Evolutionary conservation across 2,329 filamentous ascomycete species (phyloP), one percentile per base, ranked within the genome.

Genomic region (Colletotrichum musae): DNA sequence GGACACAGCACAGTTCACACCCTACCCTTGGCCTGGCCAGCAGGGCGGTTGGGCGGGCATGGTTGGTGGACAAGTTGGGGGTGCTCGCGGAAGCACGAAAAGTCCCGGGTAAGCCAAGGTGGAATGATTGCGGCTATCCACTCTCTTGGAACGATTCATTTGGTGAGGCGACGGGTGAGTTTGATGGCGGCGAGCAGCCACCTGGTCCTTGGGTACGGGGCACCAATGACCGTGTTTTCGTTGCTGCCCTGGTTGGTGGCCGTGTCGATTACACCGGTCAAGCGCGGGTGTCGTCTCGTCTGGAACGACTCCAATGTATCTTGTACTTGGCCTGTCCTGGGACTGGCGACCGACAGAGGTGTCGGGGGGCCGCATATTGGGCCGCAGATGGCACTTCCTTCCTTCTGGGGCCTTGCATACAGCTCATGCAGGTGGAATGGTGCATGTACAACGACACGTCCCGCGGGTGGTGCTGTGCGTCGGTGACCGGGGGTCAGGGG

Each of bases 321-420:
- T 58, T 68, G 64, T 68, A 68, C 64, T 39, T 39, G 59, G 59
- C 64, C 52, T 68, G 64, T 58, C 56, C 56, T 28, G 47, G 61
- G 32, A 50, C 41, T 41, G 18, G 61, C 53, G 24, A 26, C 48
- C 48, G 50, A 21, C 36, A 54, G 48, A 65, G 66, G 61, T 56
- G 54, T 65, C 48, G 54, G 66, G 59, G 65, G 66, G 66, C 66
- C 61, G 66, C 66, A 64, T 43, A 32, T 69, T 69, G 62, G 66
- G 66, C 61, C 61, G 66, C 66, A 65, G 54, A 60, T 69, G 61
- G 66, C 66, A 65, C 56, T 58, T 54, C 65, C 41, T 69, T 65
- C 50, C 43, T 58, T 65, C 61, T 60, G 56, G 66, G 66, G 61
- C 66, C 66, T 69, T 69, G 61, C 66, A 69, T 69, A 69, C 48